A percentile compares a stretch with the other conserved stretches of the same genome.
These are phyloP conservation scores for Cyamopsis tetragonoloba DNA, from an alignment of 306 rosid species.

Conservation along the genomic window DNA sequence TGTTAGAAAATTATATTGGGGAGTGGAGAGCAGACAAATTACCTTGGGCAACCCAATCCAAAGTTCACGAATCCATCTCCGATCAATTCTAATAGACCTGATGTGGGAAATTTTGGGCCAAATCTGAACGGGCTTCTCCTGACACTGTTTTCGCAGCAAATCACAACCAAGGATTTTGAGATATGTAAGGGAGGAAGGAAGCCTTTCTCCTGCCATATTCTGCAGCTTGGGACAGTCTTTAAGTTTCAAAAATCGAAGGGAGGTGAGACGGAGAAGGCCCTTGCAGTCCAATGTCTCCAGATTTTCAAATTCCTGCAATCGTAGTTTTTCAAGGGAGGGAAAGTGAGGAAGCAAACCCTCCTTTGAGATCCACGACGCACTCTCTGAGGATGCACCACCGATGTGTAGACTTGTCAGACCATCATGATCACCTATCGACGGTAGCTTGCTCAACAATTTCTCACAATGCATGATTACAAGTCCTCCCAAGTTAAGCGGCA, in stretches of 20 bases:
- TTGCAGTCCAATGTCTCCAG: not conserved
- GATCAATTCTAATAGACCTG: not conserved
- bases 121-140: not conserved
- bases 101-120: conserved; percentile 9
- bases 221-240: not conserved
- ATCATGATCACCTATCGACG: not conserved
- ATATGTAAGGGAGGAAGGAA: not conserved
- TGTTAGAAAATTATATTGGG: too few species aligned
- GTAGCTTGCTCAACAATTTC: not conserved
- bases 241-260: not conserved
- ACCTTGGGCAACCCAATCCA: not conserved
- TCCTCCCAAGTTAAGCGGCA: not conserved
- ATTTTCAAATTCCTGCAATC: accelerated
- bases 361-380: not conserved
- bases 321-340: not conserved
- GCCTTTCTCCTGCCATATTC: not conserved
- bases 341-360: not conserved
- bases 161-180: not conserved
- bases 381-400: not conserved
- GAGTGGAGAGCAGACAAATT: not conserved
- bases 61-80: not conserved
- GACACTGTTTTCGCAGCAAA: not conserved
- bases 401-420: not conserved
- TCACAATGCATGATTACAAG: not conserved
- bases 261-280: not conserved